Conservation (phyloP, 371 early-diverging fungal species). For the Umbelopsis sp. region DNA sequence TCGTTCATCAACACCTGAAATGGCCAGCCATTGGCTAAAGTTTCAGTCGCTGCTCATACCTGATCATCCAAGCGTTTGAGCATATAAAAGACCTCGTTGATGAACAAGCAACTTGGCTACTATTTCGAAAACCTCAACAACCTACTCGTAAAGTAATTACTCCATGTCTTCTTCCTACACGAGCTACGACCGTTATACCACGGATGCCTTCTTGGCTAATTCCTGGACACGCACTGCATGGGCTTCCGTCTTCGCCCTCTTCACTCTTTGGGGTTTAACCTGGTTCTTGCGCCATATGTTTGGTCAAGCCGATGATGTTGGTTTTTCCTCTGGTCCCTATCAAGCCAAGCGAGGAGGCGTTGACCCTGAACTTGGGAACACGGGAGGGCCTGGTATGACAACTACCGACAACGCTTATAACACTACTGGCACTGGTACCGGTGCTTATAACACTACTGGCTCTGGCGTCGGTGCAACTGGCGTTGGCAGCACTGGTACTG, state of each 20-base stretch:
- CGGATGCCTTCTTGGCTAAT: slow-evolving; percentile 22
- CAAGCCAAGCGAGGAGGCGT: slow-evolving; percentile 4
- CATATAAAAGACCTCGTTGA: too few species aligned
- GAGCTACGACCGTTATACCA: slow-evolving; percentile 12
- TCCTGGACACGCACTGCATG: slow-evolving; percentile 21
- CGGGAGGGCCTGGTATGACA: neutral
- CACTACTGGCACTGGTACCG: neutral
- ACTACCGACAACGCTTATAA: neutral
- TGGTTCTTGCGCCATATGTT: slow-evolving; percentile 26
- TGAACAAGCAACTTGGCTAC: too few species aligned
- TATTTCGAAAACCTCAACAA: too few species aligned
- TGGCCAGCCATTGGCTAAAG: too few species aligned
- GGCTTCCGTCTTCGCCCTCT: slow-evolving; percentile 21
- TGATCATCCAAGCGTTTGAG: too few species aligned
- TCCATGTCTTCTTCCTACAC: slow-evolving; percentile 20
- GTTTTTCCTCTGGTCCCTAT: slow-evolving; percentile 14
- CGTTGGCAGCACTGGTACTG: neutral
- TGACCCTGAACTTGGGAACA: neutral
- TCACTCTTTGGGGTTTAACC: slow-evolving; percentile 23
- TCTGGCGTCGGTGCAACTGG: too few species aligned
- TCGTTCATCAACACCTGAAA: too few species aligned
- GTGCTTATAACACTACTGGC: neutral
- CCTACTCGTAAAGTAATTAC: neutral
- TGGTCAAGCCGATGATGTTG: slow-evolving; percentile 23
- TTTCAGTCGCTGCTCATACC: too few species aligned